Evolutionary conservation across 331 rosid genomes (phyloP).

Genomic region (Quercus tomentella): DNA sequence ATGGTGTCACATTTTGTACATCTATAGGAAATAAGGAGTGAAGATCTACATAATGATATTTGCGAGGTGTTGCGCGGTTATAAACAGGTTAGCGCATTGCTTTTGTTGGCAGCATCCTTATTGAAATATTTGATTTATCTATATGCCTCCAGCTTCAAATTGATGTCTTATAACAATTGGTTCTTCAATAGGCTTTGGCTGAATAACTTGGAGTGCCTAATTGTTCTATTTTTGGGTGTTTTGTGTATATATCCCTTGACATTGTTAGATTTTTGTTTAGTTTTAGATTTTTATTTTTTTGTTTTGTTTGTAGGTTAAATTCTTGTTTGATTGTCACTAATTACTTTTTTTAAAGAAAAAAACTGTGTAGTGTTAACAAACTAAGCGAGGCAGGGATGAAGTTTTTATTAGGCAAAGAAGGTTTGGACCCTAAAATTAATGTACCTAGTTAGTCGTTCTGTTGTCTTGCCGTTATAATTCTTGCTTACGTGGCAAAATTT

Average conservation of each 20-base stretch:
- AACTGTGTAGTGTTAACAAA: neutral
- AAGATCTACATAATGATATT: slow-evolving; percentile 84
- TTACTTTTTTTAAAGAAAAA: neutral
- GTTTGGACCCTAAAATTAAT: no score
- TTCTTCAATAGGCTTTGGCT: neutral
- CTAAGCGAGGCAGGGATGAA: neutral
- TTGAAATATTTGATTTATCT: neutral
- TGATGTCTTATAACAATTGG: neutral
- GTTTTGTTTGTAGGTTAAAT: neutral
- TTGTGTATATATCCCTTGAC: neutral
- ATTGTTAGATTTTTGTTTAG: neutral
- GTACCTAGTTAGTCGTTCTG: no score
- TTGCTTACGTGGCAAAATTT: no score
- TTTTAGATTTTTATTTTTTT: no score
- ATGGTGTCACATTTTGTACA: slow-evolving; percentile 8
- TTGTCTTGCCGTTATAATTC: no score
- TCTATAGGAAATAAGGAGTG: slow-evolving; percentile 86
- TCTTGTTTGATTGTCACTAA: neutral
- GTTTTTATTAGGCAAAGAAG: neutral
- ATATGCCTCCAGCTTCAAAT: slow-evolving; percentile 1
- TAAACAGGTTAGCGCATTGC: slow-evolving; percentile 68
- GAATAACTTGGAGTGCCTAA: neutral
- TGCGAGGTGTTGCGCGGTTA: slow-evolving; percentile 91
- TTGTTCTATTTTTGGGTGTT: neutral
- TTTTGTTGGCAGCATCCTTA: slow-evolving; percentile 3